These are phyloP conservation scores for Neofusicoccum sp. DNA, from an alignment of 2,329 filamentous ascomycete species.

Conservation along the genomic window DNA sequence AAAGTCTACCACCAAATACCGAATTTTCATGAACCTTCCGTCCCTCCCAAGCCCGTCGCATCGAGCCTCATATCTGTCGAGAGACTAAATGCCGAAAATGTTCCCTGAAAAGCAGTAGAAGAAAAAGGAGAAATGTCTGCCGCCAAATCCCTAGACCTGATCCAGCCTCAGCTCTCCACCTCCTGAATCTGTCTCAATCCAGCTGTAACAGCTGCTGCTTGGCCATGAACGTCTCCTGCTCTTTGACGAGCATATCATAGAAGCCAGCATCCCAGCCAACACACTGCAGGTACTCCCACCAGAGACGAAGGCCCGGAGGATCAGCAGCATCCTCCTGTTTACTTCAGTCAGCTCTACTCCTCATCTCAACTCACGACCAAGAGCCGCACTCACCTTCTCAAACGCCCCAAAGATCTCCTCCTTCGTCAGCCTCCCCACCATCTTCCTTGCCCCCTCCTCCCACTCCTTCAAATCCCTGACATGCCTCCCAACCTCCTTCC, in stretches of 20 bases:
- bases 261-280: constrained; percentile 42
- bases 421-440: constrained; percentile 35
- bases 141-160: not conserved
- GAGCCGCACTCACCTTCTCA: constrained; percentile 18
- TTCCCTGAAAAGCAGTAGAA: too few relatives aligned
- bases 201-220: not conserved
- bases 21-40: not conserved
- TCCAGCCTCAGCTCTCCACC: not conserved
- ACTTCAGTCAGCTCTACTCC: constrained; percentile 5
- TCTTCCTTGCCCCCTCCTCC: constrained; percentile 39
- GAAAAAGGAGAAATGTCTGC: not conserved
- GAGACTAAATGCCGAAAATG: too few relatives aligned
- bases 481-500: constrained; percentile 35
- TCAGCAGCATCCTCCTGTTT: constrained; percentile 37
- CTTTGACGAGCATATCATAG: constrained; percentile 39
- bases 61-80: too few relatives aligned
- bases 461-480: constrained; percentile 37
- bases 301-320: constrained; percentile 43
- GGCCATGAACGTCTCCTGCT: not conserved
- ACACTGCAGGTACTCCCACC: constrained; percentile 50
- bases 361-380: too few relatives aligned
- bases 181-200: too few relatives aligned
- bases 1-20: not conserved
- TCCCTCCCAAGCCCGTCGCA: too few relatives aligned
- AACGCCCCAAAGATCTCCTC: constrained; percentile 42